Evolutionary conservation across 164 flowering plant genomes (phyloP), one percentile per base, ranked within the genome.

Genomic region (Brasenia schreberi): DNA sequence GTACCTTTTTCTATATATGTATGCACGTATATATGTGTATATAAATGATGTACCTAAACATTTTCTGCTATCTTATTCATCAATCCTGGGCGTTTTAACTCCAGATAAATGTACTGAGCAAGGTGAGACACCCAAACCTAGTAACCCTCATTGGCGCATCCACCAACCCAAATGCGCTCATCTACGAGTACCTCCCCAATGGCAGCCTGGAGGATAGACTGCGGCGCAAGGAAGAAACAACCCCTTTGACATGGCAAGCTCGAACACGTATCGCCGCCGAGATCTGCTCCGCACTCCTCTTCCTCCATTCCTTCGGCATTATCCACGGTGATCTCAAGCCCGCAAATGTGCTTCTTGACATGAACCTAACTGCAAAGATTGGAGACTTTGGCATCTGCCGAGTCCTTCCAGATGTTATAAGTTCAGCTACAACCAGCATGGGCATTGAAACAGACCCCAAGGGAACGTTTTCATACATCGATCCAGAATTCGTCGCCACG

Each of bases 121-220:
- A 77, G 74, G 71, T 90, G 77, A 74, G 96, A 75, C 96, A 90
- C 76, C 96, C 96, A 45, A 88, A 92, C 77, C 75, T 92, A 5
- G 81, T 92, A 10, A 88, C 88, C 18, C 87, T 93, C 17, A 76
- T 93, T 67, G 98, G 98, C 70, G 83, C 92, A 45, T 93, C 97
- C 66, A 88, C 92, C 52, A 94, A 88, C 66, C 75, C 83, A 6
- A 78, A 81, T 78, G 59, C 85, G 14, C 88, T 93, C 16, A 56
- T 93, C 53, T 93, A 90, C 52, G 98, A 93, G 70, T 93, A 81
- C 78, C 90, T 87, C 43, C 81, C 87, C 11, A 80, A 81, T 74
- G 98, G 98, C 59, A 93, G 90, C 74, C 88, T 93, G 39, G 98
- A 93, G 76, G 97, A 93, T 66, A 86, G 90, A 18, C 96, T 93